A percentile compares a stretch with the other conserved stretches of the same genome.
These are phyloP conservation scores for Paramecium sexaurelia DNA, from an alignment of 73 alveolate species.

Conservation along the genomic window DNA sequence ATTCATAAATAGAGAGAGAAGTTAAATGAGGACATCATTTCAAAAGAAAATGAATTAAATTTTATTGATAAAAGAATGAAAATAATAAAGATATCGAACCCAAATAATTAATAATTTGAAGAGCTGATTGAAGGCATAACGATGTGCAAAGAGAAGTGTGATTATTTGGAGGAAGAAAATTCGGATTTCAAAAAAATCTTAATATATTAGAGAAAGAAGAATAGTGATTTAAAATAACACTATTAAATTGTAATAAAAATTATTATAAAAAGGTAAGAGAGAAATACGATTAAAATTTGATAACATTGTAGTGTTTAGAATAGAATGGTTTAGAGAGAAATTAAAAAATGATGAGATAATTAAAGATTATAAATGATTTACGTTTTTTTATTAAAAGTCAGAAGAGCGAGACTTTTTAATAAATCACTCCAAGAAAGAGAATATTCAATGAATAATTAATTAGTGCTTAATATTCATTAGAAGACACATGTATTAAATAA, in stretches of 20 bases:
- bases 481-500: not conserved
- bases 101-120: not conserved
- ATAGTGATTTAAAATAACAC: not conserved
- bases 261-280: not conserved
- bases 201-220: not conserved
- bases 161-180: conserved; percentile 5
- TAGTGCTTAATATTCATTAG: not conserved
- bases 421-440: not conserved
- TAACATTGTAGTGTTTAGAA: not conserved
- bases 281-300: not conserved
- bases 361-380: not conserved
- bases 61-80: not conserved
- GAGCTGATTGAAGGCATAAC: conserved; percentile 13
- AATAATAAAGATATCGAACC: not conserved
- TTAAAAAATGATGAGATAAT: not conserved
- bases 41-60: not conserved
- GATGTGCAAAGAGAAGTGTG: conserved; percentile 27
- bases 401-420: not conserved
- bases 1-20: not conserved
- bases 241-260: not conserved
- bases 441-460: not conserved
- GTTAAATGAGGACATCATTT: not conserved
- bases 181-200: not conserved
- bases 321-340: not conserved
- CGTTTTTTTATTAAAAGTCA: not conserved